Percentiles rank a stretch among this genome's conserved stretches.
These are phyloP conservation scores for Arctostaphylos glauca DNA, from an alignment of 148 eudicot genomes.

Conservation along the genomic window DNA sequence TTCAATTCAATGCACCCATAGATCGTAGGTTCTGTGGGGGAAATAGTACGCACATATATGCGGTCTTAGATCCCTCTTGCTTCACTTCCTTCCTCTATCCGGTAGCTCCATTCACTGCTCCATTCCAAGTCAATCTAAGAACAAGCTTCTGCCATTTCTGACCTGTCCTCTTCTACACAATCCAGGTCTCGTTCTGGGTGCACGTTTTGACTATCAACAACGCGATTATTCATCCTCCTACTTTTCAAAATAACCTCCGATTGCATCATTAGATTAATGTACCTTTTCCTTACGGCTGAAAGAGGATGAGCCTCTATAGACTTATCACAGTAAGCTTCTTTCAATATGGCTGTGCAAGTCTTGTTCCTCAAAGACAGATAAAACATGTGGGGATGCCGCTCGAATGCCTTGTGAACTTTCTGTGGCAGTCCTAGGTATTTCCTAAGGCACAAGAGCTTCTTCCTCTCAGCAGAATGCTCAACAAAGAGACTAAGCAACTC, in stretches of 20 bases:
- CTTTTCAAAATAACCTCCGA: slow-evolving; percentile 50
- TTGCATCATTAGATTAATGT: slow-evolving; percentile 57
- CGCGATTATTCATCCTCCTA: slow-evolving; percentile 36
- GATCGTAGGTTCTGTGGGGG: too few species aligned
- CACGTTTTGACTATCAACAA: slow-evolving; percentile 13
- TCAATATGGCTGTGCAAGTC: slow-evolving; percentile 49
- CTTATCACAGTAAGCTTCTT: slow-evolving; percentile 1
- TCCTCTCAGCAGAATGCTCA: slow-evolving; percentile 66
- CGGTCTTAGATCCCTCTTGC: too few species aligned
- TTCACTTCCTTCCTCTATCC: too few species aligned
- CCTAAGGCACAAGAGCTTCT: slow-evolving; percentile 56
- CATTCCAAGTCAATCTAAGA: neutral
- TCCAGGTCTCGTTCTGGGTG: slow-evolving; percentile 30
- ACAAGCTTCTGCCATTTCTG: slow-evolving; percentile 5
- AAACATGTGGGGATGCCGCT: slow-evolving; percentile 71
- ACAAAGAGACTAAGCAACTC: slow-evolving; percentile 33
- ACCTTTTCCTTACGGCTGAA: slow-evolving; percentile 55
- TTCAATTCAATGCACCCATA: too few species aligned
- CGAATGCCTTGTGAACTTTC: slow-evolving; percentile 30
- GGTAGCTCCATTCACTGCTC: too few species aligned
- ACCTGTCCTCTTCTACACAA: slow-evolving; percentile 18
- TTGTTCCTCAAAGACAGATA: slow-evolving; percentile 72
- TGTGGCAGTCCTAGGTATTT: slow-evolving; percentile 70
- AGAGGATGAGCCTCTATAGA: slow-evolving; percentile 38
- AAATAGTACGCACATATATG: too few species aligned